Percentiles rank a stretch among this genome's conserved stretches.
These are phyloP conservation scores for Bipolaris bicolor DNA, from an alignment of 2,329 filamentous ascomycete genomes.

Conservation along the genomic window DNA sequence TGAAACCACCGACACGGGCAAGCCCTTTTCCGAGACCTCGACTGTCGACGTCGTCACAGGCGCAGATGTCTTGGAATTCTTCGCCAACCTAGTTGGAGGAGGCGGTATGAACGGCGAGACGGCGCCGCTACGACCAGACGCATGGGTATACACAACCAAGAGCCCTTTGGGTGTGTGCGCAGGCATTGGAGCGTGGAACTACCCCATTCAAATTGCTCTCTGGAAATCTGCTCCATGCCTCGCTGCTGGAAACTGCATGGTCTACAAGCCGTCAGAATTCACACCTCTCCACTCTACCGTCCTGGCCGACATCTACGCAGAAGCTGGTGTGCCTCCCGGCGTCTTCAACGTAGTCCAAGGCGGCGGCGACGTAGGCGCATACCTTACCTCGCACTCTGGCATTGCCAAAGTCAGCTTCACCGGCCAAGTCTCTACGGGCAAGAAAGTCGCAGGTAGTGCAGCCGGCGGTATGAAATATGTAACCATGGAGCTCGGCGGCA, in stretches of 20 bases:
- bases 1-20: constrained; percentile 86
- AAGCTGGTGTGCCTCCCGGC: constrained; percentile 79
- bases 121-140: constrained; percentile 73
- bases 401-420: constrained; percentile 91
- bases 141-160: constrained; percentile 83
- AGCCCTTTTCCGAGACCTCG: constrained; percentile 82
- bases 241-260: constrained; percentile 86
- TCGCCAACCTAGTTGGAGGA: constrained; percentile 76
- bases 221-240: constrained; percentile 90
- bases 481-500: constrained; percentile 90
- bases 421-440: constrained; percentile 81
- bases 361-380: constrained; percentile 76
- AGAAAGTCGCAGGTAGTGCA: constrained; percentile 78
- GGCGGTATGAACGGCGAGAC: constrained; percentile 83
- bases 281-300: constrained; percentile 81
- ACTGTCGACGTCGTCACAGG: constrained; percentile 83
- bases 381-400: constrained; percentile 71
- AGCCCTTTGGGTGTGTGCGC: constrained; percentile 82
- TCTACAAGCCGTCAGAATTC: constrained; percentile 89
- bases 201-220: constrained; percentile 86
- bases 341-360: constrained; percentile 90
- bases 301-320: constrained; percentile 75
- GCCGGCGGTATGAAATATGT: constrained; percentile 85
- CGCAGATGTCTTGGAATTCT: constrained; percentile 86
- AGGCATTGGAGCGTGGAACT: constrained; percentile 91